phyloP scores from a whole-genome alignment of 2,329 filamentous ascomycete genomes.

The Cladorrhinum sp. region DNA sequence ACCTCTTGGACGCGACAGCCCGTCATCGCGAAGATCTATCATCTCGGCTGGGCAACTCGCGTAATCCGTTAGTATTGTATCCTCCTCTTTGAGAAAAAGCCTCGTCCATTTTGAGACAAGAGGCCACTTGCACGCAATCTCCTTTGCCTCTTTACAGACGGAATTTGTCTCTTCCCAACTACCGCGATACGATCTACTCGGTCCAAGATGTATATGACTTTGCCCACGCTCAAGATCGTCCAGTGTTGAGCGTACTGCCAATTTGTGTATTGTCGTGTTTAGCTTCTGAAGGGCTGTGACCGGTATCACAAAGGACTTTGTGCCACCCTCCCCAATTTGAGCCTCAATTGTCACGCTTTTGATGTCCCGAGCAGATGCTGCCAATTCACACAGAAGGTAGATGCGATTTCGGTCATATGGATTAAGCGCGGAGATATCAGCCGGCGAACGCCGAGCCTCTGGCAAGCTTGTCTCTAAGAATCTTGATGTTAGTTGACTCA shows the following conservation, averaged over 20 bases:
- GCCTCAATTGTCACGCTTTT: conserved; percentile 6
- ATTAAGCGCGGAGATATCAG: conserved; percentile 12
- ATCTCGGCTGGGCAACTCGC: background rate
- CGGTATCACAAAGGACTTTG: conserved; percentile 5
- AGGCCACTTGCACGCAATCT: conserved; percentile 20
- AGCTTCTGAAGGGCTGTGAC: conserved; percentile 6
- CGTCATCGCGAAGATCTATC: no score
- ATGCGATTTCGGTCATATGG: conserved; percentile 15
- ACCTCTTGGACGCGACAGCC: no score
- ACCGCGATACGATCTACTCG: background rate
- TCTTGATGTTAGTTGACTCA: background rate
- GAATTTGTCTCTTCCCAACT: conserved; percentile 7
- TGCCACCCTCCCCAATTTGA: background rate
- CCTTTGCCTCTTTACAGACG: conserved; percentile 13
- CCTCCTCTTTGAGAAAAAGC: conserved; percentile 19
- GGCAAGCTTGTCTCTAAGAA: conserved; percentile 1
- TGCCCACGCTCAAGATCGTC: conserved; percentile 19
- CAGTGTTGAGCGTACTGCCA: conserved; percentile 18
- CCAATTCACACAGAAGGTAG: conserved; percentile 14
- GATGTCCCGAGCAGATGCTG: background rate
- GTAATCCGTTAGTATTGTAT: background rate
- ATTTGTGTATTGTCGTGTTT: conserved; percentile 17
- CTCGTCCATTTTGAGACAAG: conserved; percentile 24
- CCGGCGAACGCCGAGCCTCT: conserved; percentile 15
- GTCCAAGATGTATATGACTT: conserved; percentile 14